Conservation (phyloP, 2,329 filamentous ascomycete genomes). For the Penicillium brevicompactum region DNA sequence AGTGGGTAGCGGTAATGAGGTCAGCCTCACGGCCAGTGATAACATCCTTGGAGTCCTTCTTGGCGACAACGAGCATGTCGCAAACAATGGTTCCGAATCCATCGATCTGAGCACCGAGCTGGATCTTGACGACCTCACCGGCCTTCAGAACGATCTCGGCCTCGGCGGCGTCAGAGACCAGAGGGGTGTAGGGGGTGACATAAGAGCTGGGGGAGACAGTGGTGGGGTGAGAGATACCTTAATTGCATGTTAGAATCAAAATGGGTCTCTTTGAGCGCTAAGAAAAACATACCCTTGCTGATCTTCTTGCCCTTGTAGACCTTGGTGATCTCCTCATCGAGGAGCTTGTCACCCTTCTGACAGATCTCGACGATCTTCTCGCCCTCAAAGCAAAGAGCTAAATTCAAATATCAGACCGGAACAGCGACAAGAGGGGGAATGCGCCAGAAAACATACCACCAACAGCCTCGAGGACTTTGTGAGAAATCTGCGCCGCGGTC, state of each 20-base stretch:
- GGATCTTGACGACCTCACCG: slow-evolving; percentile 91
- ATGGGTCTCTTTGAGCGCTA: neutral
- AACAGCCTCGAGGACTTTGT: slow-evolving; percentile 91
- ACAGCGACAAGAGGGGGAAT: slow-evolving; percentile 3
- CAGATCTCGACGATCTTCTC: slow-evolving; percentile 93
- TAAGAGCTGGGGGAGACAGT: slow-evolving; percentile 93
- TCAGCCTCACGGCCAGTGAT: slow-evolving; percentile 80
- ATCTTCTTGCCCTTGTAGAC: slow-evolving; percentile 99
- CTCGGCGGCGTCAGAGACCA: slow-evolving; percentile 84
- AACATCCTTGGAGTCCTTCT: slow-evolving; percentile 63
- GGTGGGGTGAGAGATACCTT: slow-evolving; percentile 88
- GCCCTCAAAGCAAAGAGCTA: slow-evolving; percentile 73
- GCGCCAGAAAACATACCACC: slow-evolving; percentile 48
- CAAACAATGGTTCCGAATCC: slow-evolving; percentile 96
- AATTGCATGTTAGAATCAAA: slow-evolving; percentile 16
- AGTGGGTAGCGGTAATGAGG: slow-evolving; percentile 86
- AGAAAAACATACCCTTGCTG: slow-evolving; percentile 68
- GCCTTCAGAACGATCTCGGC: slow-evolving; percentile 77
- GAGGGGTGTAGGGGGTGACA: slow-evolving; percentile 94
- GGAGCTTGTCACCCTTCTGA: slow-evolving; percentile 90
- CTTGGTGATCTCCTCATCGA: slow-evolving; percentile 91
- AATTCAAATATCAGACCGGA: slow-evolving; percentile 22
- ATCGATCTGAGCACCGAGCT: slow-evolving; percentile 98
- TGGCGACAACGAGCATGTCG: slow-evolving; percentile 78
- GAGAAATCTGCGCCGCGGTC: slow-evolving; percentile 90